Evolutionary conservation across 2,329 filamentous ascomycete species (phyloP).

Genomic region (Fusarium nurragi): DNA sequence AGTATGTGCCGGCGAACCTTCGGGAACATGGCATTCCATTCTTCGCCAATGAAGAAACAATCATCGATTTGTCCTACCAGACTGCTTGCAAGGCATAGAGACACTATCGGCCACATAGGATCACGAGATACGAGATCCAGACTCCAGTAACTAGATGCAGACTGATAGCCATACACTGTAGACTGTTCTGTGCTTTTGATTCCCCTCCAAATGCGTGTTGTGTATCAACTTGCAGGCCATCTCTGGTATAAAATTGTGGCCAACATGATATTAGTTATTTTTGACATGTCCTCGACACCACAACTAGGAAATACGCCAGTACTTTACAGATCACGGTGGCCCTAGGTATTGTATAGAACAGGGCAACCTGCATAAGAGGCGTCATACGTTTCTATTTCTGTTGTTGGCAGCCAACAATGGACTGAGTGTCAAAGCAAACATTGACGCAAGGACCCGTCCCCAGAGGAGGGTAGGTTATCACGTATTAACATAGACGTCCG

Average conservation of each 20-base stretch:
- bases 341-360: neutral
- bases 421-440: conserved; percentile 14
- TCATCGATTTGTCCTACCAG: neutral
- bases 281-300: neutral
- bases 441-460: conserved; percentile 10
- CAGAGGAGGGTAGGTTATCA: conserved; percentile 15
- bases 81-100: neutral
- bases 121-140: no score
- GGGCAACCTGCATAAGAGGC: conserved; percentile 14
- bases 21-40: neutral
- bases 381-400: conserved; percentile 10
- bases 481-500: neutral
- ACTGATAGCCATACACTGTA: neutral
- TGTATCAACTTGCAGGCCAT: conserved; percentile 5
- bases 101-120: neutral
- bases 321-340: neutral
- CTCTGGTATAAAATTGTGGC: neutral
- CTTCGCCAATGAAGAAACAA: neutral
- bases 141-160: neutral
- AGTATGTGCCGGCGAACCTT: neutral
- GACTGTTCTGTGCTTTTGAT: neutral
- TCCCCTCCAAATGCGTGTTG: neutral
- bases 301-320: neutral
- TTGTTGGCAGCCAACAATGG: conserved; percentile 10
- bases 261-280: neutral